Evolutionary conservation across 179 eudicot genomes (phyloP).

Genomic region (Spinacia oleracea): DNA sequence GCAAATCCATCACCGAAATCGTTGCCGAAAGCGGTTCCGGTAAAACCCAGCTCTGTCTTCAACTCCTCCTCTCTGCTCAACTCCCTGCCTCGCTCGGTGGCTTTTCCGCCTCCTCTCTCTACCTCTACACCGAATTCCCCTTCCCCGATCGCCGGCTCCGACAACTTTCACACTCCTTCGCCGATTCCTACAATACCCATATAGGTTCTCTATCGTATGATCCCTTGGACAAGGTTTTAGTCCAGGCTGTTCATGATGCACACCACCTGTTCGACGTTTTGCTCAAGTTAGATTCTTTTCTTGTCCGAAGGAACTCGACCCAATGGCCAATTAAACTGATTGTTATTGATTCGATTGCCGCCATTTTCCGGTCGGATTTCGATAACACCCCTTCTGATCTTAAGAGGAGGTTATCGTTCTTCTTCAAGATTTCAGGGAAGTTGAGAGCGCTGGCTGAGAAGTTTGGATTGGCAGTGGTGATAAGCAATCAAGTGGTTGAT

Average conservation of each 20-base stretch:
- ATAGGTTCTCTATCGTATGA: slow-evolving; percentile 29
- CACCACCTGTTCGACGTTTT: slow-evolving; percentile 79
- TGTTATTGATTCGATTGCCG: slow-evolving; percentile 85
- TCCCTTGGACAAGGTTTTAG: slow-evolving; percentile 47
- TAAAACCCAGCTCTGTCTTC: slow-evolving; percentile 84
- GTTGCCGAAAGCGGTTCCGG: slow-evolving; percentile 82
- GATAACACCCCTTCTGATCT: slow-evolving; percentile 61
- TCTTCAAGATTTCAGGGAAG: slow-evolving; percentile 66
- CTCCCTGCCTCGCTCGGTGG: slow-evolving; percentile 64
- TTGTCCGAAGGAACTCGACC: slow-evolving; percentile 29
- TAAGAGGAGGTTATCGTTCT: slow-evolving; percentile 57
- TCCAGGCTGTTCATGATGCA: slow-evolving; percentile 48
- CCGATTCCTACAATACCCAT: slow-evolving; percentile 21
- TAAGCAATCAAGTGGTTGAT: slow-evolving; percentile 88
- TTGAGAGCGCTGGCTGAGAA: slow-evolving; percentile 53
- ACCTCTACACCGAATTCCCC: slow-evolving; percentile 75
- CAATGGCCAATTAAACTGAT: slow-evolving; percentile 51
- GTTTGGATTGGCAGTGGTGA: slow-evolving; percentile 73
- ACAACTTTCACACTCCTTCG: slow-evolving; percentile 51
- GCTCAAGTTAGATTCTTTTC: slow-evolving; percentile 48
- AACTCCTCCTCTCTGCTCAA: slow-evolving; percentile 78
- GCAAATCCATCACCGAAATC: slow-evolving; percentile 68
- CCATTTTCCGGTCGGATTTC: slow-evolving; percentile 69
- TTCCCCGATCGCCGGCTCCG: slow-evolving; percentile 79
- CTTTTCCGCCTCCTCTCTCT: slow-evolving; percentile 60